Conservation (phyloP, 371 early-diverging fungal species). For the Dentiscutata heterogama region DNA sequence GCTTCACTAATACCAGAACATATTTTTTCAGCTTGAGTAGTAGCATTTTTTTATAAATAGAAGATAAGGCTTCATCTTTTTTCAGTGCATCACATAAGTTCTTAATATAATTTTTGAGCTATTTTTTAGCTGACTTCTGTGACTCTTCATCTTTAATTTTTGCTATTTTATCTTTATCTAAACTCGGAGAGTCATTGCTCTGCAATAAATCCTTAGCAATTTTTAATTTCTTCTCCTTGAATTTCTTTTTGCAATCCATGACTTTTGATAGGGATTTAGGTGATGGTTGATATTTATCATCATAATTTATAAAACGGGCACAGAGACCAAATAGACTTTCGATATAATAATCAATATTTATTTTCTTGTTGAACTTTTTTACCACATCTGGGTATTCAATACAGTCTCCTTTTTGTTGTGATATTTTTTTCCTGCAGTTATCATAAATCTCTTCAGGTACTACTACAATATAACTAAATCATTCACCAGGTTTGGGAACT, state of each 20-base stretch:
- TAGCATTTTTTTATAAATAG: constrained; percentile 31
- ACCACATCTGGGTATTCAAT: constrained; percentile 40
- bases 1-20: constrained; percentile 5
- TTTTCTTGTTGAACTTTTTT: constrained; percentile 39
- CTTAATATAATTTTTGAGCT: constrained; percentile 35
- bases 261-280: constrained; percentile 24
- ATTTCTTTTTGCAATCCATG: constrained; percentile 19
- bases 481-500: neutral
- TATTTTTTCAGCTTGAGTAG: constrained; percentile 22
- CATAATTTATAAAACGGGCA: too few species aligned
- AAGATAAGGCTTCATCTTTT: constrained; percentile 30
- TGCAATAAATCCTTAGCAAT: constrained; percentile 31
- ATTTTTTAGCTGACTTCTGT: neutral
- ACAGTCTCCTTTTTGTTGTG: constrained; percentile 18
- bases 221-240: constrained; percentile 22
- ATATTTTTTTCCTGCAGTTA: neutral
- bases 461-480: constrained; percentile 28
- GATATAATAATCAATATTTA: constrained; percentile 16
- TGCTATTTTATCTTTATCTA: constrained; percentile 30
- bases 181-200: neutral
- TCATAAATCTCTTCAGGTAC: neutral
- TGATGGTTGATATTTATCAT: constrained; percentile 9
- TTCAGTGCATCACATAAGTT: constrained; percentile 16
- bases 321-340: neutral
- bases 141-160: too few species aligned